Evolutionary conservation across 148 eudicot genomes (phyloP).

Genomic region (Agrostemma githago): DNA sequence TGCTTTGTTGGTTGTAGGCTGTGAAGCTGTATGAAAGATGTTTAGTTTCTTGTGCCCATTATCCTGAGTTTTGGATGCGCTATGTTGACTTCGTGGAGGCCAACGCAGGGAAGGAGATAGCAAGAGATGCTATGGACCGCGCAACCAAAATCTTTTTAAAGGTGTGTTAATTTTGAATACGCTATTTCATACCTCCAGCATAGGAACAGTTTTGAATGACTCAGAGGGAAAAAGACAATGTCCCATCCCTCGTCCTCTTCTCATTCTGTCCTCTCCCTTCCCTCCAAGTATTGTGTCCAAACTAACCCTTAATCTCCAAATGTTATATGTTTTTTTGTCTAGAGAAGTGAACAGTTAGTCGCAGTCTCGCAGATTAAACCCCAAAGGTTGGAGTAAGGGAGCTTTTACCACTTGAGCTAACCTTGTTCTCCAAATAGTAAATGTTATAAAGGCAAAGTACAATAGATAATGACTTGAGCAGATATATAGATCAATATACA

Average conservation of each 20-base stretch:
- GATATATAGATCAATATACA: too few relatives aligned
- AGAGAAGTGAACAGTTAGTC: too few relatives aligned
- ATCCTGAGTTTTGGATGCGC: constrained; percentile 95
- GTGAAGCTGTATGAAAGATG: constrained; percentile 89
- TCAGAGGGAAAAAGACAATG: neutral
- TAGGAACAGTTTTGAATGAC: neutral
- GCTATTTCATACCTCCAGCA: neutral
- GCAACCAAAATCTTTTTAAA: constrained; percentile 66
- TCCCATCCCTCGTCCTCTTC: neutral
- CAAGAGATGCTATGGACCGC: constrained; percentile 62
- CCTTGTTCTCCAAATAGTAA: too few relatives aligned
- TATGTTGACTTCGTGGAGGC: constrained; percentile 78
- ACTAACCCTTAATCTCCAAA: neutral
- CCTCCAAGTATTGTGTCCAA: neutral
- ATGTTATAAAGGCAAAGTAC: too few relatives aligned
- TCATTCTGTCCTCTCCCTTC: neutral
- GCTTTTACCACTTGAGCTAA: too few relatives aligned
- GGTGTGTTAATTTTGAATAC: constrained; percentile 30
- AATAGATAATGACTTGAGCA: too few relatives aligned
- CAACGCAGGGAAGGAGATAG: constrained; percentile 76
- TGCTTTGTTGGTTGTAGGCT: constrained; percentile 42
- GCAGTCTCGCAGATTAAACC: too few relatives aligned
- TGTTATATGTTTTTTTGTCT: neutral
- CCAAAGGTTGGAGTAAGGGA: too few relatives aligned
- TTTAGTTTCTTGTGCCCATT: constrained; percentile 75